Percentiles rank a stretch among this genome's conserved stretches.
These are phyloP conservation scores for Trifolium dubium DNA, from an alignment of 306 rosid species.

Conservation along the genomic window DNA sequence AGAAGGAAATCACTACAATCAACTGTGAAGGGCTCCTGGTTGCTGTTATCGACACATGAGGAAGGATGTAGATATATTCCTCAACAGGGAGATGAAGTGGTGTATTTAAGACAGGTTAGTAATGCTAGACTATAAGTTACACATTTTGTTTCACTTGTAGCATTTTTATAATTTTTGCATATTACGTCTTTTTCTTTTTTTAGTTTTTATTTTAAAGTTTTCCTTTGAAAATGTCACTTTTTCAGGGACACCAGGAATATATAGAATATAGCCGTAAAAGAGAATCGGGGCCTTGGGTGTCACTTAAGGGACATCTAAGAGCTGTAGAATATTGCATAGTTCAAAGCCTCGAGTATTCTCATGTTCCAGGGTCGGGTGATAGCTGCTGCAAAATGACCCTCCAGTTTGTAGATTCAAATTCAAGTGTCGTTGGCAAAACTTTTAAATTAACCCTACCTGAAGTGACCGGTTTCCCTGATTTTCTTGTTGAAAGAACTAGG, in stretches of 20 bases:
- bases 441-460: slow-evolving; percentile 90
- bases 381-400: slow-evolving; percentile 96
- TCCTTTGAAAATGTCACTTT: slow-evolving; percentile 37
- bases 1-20: slow-evolving; percentile 63
- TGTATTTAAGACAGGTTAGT: slow-evolving; percentile 90
- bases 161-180: slow-evolving; percentile 16
- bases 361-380: slow-evolving; percentile 91
- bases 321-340: slow-evolving; percentile 86
- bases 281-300: slow-evolving; percentile 81
- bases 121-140: neutral
- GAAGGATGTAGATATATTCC: slow-evolving; percentile 95
- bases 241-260: slow-evolving; percentile 97
- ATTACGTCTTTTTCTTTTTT: slow-evolving; percentile 10
- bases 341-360: slow-evolving; percentile 72
- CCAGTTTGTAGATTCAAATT: slow-evolving; percentile 73
- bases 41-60: slow-evolving; percentile 80
- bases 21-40: slow-evolving; percentile 74
- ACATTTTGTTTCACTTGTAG: slow-evolving; percentile 31
- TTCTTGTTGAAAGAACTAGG: slow-evolving; percentile 85
- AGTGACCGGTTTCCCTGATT: slow-evolving; percentile 91
- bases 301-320: slow-evolving; percentile 60
- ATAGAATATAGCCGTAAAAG: slow-evolving; percentile 58
- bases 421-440: slow-evolving; percentile 59
- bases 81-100: slow-evolving; percentile 92
- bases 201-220: slow-evolving; percentile 18